Evolutionary conservation across 768 basidiomycete genomes (phyloP), one percentile per base, ranked within the genome.

Genomic region (Pholiota microspora): DNA sequence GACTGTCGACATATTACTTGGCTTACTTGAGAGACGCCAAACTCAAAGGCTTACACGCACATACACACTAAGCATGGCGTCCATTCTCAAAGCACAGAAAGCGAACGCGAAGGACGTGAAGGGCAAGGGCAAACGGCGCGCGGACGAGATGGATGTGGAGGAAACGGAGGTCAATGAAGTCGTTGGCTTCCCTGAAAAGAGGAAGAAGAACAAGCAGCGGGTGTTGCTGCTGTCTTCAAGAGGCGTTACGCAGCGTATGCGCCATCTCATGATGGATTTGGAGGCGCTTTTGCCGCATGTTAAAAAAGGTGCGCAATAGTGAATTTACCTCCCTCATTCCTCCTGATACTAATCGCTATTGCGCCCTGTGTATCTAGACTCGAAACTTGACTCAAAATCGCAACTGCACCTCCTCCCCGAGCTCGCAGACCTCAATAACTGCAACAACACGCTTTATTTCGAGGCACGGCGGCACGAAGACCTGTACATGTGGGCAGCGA

Each of bases 391-490:
- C 72, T 94, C 94, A 27, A 98, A 98, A 73, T 93, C 91, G 51
- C 92, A 96, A 59, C 78, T 98, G 2, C 80, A 91, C 60, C 84
- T 98, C 34, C 77, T 99, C 25, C 97, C 97, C 38, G 97, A 98
- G 71, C 84, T 99, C 15, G 93, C 96, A 25, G 96, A 98, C 72
- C 83, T 99, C 28, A 88, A 97, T 69, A 96, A 94, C 67, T 99
- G 97, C 73, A 98, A 98, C 74, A 98, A 98, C 67, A 81, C 95
- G 3, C 76, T 99, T 16, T 99, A 97, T 75, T 97, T 99, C 66
- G 97, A 99, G 73, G 94, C 95, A 7, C 85, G 97, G 47, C 77
- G 94, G 50, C 93, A 98, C 64, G 93, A 97, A 66, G 96, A 98
- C 64, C 77, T 99, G 47, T 99, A 98, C 65, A 70, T 98, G 55